Conservation (phyloP, 176 grass and related monocot genomes). For the Calamus simplicifolius region DNA sequence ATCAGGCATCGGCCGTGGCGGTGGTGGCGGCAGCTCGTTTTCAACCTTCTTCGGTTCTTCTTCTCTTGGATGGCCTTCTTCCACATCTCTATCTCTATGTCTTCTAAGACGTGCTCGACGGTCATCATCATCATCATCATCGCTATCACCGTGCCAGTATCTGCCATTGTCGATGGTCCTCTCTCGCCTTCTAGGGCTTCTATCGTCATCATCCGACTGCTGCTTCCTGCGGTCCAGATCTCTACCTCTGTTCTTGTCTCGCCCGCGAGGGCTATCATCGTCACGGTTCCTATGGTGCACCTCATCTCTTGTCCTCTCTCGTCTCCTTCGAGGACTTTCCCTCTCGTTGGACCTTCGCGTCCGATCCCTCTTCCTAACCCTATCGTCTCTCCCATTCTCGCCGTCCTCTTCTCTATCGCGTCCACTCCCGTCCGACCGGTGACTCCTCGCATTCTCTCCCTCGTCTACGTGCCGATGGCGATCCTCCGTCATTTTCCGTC, state of each 20-base stretch:
- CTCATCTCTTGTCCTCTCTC: background rate
- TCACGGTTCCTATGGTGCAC: background rate
- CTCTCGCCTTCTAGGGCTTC: background rate
- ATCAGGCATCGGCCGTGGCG: conserved; percentile 39
- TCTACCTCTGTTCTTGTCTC: background rate
- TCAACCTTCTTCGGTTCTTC: background rate
- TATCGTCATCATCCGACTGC: too few relatives aligned
- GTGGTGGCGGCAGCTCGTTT: conserved; percentile 21
- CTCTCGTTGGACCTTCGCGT: background rate
- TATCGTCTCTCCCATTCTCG: background rate
- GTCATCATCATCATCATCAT: too few relatives aligned
- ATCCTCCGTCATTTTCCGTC: background rate
- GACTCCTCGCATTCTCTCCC: background rate
- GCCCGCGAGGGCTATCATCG: background rate
- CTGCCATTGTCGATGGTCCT: background rate
- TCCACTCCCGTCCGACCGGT: background rate
- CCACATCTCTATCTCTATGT: too few relatives aligned
- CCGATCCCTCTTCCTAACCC: background rate
- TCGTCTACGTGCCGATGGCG: background rate
- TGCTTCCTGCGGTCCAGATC: too few relatives aligned
- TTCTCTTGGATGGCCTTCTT: too few relatives aligned
- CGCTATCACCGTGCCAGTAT: background rate
- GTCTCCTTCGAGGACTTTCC: background rate
- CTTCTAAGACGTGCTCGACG: too few relatives aligned
- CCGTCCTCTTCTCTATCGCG: background rate